Conservation (phyloP, 805 yeast genomes). For the Metschnikowia matae region DNA sequence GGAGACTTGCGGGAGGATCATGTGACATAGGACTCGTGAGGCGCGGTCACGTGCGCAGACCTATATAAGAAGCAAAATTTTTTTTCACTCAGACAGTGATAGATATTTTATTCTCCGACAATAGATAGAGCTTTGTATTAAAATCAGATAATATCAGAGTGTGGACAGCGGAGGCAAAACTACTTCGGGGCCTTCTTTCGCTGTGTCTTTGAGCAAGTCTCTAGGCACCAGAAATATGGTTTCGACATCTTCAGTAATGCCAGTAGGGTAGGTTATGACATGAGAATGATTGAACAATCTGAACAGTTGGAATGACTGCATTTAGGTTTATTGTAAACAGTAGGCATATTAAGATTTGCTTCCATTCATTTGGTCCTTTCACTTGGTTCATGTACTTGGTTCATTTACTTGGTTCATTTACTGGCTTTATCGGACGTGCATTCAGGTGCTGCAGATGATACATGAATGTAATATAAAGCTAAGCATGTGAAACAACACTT, state of each 20-base stretch:
- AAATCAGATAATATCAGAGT: conserved; percentile 29
- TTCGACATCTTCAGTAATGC: not conserved
- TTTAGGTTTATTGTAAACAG: not conserved
- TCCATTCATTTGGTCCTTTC: too few species aligned
- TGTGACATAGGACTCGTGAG: not conserved
- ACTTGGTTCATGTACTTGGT: too few species aligned
- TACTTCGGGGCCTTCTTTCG: conserved; percentile 7
- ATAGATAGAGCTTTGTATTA: conserved; percentile 40
- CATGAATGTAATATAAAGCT: too few species aligned
- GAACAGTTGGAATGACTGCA: not conserved
- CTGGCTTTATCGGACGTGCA: not conserved
- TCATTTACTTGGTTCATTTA: too few species aligned
- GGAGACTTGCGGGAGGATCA: not conserved
- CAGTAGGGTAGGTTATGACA: not conserved
- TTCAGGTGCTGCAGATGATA: too few species aligned
- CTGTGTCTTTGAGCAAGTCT: conserved; percentile 4
- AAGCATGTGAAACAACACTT: too few species aligned
- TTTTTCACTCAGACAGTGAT: conserved; percentile 19
- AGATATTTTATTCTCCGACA: conserved; percentile 31
- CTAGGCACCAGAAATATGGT: conserved; percentile 1
- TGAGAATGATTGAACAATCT: too few species aligned
- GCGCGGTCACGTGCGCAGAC: conserved; percentile 3
- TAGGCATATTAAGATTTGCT: too few species aligned
- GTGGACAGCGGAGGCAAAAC: conserved; percentile 47
- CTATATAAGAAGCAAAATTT: not conserved